Percentiles rank a stretch among this genome's conserved stretches.
Evolutionary conservation across 2,329 filamentous ascomycete genomes (phyloP).

Genomic region (Alternaria triticimaculans): DNA sequence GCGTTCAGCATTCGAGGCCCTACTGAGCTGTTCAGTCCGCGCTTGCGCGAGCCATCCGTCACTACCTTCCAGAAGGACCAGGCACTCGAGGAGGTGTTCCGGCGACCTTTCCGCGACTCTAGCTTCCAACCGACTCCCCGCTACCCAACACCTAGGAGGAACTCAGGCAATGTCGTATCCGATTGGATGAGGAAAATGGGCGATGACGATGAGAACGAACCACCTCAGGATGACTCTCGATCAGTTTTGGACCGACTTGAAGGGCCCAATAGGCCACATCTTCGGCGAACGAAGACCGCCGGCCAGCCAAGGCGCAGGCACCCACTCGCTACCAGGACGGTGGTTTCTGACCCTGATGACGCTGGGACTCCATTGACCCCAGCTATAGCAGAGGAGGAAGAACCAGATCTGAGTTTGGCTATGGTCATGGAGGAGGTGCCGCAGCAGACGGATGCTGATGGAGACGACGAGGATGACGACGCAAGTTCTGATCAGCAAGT

Average conservation of each 20-base stretch:
- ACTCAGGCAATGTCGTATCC: slow-evolving; percentile 81
- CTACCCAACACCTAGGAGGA: slow-evolving; percentile 63
- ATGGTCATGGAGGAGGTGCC: slow-evolving; percentile 53
- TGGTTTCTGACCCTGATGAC: slow-evolving; percentile 64
- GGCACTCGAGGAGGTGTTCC: slow-evolving; percentile 90
- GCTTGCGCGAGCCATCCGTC: slow-evolving; percentile 84
- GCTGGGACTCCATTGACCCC: slow-evolving; percentile 37
- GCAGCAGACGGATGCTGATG: slow-evolving; percentile 79
- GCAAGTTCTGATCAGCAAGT: slow-evolving; percentile 36
- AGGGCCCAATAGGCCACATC: slow-evolving; percentile 57
- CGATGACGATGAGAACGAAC: slow-evolving; percentile 65
- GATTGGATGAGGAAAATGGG: slow-evolving; percentile 84
- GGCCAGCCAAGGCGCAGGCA: slow-evolving; percentile 49
- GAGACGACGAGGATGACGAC: slow-evolving; percentile 77
- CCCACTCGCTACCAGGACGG: slow-evolving; percentile 61
- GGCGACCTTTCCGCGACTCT: slow-evolving; percentile 68
- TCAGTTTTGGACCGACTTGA: slow-evolving; percentile 66
- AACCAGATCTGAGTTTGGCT: slow-evolving; percentile 48
- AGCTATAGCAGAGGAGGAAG: slow-evolving; percentile 56
- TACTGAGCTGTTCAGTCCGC: slow-evolving; percentile 73
- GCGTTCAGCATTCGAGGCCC: slow-evolving; percentile 49
- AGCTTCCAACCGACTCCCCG: slow-evolving; percentile 47
- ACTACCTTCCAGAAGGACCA: slow-evolving; percentile 88
- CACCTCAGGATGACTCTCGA: slow-evolving; percentile 67
- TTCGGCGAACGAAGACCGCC: slow-evolving; percentile 58